Evolutionary conservation across 2,329 filamentous ascomycete genomes (phyloP), one percentile per base, ranked within the genome.

Genomic region (Capronia epimyces): DNA sequence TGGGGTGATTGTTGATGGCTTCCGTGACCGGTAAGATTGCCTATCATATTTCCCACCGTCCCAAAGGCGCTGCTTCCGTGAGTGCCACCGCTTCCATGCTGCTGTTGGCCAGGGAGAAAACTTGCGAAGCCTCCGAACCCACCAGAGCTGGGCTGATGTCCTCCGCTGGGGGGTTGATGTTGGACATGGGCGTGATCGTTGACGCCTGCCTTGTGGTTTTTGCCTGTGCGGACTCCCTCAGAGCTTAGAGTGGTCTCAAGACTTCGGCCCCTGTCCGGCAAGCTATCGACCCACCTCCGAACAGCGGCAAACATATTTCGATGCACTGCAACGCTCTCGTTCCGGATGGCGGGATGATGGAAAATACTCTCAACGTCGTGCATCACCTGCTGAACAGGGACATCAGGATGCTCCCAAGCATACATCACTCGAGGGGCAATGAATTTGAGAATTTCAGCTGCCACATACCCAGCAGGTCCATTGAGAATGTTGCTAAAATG

Each of bases 231-330:
- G 52, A 98, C 93, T 5, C 87, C 89, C 47, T 94, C 83, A 0
- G 89, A 89, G 42, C 81, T 84, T 8, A 98, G 78, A n/a, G 93
- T 64, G 46, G 80, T 73, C 64, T 94, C 84, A 15, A 97, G 74
- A 45, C 82, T 77, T 46, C 80, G 73, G 3, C 79, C 78, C 37
- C 82, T 81, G 55, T 85, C 82, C 2, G 82, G 75, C 50, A 84
- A 78, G 59, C 83, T 79, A 43, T 87, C 78, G 0, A 81, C 84
- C 91, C 91, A 98, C 52, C 79, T 77, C 62, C 86, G 80, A 1
- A 98, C 89, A 0, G 86, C 88, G 48, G 82, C 77, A 71, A 87
- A 97, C 93, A 98, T 98, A 46, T 83, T 83, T 39, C 81, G 79
- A 59, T 97, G 93, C 22, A 93, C 83, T 65, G 95, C 87, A 50